Evolutionary conservation across 768 basidiomycete genomes (phyloP), one percentile per base, ranked within the genome.

Genomic region (Collybia sordida): DNA sequence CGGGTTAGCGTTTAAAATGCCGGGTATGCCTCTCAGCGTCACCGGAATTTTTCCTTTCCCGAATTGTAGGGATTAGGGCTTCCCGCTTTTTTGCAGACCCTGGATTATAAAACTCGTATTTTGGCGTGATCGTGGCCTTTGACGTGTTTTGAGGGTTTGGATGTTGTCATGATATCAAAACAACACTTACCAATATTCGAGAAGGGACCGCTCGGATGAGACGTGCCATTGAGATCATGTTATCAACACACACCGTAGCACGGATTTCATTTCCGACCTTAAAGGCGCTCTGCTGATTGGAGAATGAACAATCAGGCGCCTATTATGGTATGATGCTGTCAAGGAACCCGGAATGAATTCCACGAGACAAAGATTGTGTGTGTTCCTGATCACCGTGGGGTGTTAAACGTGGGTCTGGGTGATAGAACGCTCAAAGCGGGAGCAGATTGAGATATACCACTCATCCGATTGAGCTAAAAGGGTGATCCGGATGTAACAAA

Each of bases 221-320:
- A 34, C 3, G 17, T 27, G 12, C 24, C 42, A 24, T 24, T 44
- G 25, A n/a, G 15, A 44, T 15, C 6, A 34, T 24, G 27, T 7
- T 17, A 15, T 25, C 27, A 27, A 28, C 39, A 34, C n/a, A 14
- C 17, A 8, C 24, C 42, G 45, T 42, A 23, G 34, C 18, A 44
- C 34, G 25, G 14, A 6, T 24, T 53, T 55, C 54, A 58, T 58
- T 50, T 60, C 59, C 59, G 56, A 55, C 34, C 11, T n/a, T 14
- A 21, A 51, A 56, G 46, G 53, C 45, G 27, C 25, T 40, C 31
- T 21, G 15, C 9, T 22, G 25, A 4, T 11, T 27, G 25, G 9
- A 42, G 19, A 17, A 31, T 31, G 31, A 31, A 31, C 3, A 31
- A 31, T 31, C 31, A 31, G 14, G 31, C 14, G 14, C 31, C 14